These are phyloP conservation scores for Saposhnikovia divaricata DNA, from an alignment of 129 eudicot genomes.

Conservation along the genomic window DNA sequence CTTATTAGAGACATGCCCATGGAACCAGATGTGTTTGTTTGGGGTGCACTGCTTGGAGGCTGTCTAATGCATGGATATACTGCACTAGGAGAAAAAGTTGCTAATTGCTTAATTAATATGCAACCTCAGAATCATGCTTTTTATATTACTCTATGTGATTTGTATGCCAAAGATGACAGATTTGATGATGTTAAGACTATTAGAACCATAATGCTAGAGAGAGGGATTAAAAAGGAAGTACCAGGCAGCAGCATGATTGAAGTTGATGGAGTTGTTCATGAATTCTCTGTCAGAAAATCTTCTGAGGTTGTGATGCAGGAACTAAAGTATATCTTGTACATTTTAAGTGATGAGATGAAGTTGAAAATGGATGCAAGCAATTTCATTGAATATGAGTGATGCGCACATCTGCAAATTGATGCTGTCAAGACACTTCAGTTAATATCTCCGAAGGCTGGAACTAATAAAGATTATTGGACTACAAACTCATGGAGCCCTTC, in stretches of 20 bases:
- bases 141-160: slow-evolving; percentile 51
- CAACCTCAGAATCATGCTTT: slow-evolving; percentile 74
- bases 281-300: slow-evolving; percentile 65
- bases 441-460: background rate
- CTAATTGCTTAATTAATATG: slow-evolving; percentile 45
- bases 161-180: slow-evolving; percentile 63
- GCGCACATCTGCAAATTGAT: background rate
- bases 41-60: slow-evolving; percentile 87
- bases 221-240: slow-evolving; percentile 43
- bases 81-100: slow-evolving; percentile 69
- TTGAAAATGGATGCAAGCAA: slow-evolving; percentile 13
- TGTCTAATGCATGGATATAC: slow-evolving; percentile 71
- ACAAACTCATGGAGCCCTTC: background rate
- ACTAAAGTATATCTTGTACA: slow-evolving; percentile 22
- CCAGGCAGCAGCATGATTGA: slow-evolving; percentile 72
- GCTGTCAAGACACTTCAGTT: background rate
- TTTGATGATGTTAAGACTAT: slow-evolving; percentile 39
- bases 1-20: slow-evolving; percentile 64
- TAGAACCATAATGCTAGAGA: slow-evolving; percentile 45
- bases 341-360: slow-evolving; percentile 48
- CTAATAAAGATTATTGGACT: background rate
- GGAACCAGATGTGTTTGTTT: slow-evolving; percentile 75
- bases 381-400: background rate
- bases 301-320: slow-evolving; percentile 35
- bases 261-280: slow-evolving; percentile 56